Evolutionary conservation across 768 basidiomycete genomes (phyloP), one percentile per base, ranked within the genome.

Genomic region (Sistotremastrum niveocremeum): DNA sequence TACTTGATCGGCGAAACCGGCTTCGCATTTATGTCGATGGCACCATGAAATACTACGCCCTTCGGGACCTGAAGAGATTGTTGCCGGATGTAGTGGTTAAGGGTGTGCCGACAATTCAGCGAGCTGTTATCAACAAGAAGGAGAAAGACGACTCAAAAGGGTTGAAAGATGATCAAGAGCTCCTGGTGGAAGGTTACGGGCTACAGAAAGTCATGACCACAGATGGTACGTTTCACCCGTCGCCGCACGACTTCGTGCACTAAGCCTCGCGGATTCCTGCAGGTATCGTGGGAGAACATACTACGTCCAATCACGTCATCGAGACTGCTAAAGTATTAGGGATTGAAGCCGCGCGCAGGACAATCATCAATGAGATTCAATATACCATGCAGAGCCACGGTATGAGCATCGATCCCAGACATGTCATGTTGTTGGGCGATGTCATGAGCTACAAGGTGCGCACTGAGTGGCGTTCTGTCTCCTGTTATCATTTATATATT

Each of bases 331-430:
- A 86, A 58, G 93, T 98, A 6, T 74, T 99, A n/a, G 95, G 95
- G 34, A 98, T 99, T 49, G 95, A 99, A 58, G 95, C 95, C 4
- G 93, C 95, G 4, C 76, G 95, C 49, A 69, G 72, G 49, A 94
- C 91, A 3, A 95, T 99, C 63, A 82, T 95, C 64, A 86, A 94
- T 57, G 90, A 99, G 61, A 95, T 98, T 54, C 85, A 94, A 60
- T 87, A 88, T 58, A 98, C 89, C 7, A 99, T 99, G 95, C 76
- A 78, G 52, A 84, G 81, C 46, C 95, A 99, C 67, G 90, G 90
- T 56, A 93, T 99, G 85, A 91, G 82, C 48, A 97, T 99, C 56
- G 95, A 99, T 61, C 93, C 94, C 50, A 85, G 95, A 45, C 95
- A 99, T 62, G 87, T 98, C 56, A 95, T 97, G 89, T 67, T 99